These are phyloP conservation scores for Arthrobotrys sphaeroides DNA, from an alignment of 2,329 filamentous ascomycete genomes.

Conservation along the genomic window DNA sequence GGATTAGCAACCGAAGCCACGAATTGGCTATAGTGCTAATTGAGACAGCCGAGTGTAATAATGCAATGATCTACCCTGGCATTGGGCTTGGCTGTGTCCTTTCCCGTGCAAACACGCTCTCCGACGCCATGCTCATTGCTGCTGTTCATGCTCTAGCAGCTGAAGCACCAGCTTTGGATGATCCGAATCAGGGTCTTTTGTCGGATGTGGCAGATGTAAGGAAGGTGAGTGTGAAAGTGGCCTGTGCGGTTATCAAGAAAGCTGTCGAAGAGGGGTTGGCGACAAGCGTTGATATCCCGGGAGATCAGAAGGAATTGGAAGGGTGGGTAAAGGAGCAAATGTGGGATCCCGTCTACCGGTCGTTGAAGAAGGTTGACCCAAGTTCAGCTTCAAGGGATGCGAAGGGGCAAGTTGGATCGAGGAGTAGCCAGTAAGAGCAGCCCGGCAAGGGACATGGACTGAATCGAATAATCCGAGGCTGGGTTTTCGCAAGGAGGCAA, in stretches of 20 bases:
- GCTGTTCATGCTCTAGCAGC: conserved; percentile 77
- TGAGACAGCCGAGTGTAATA: conserved; percentile 79
- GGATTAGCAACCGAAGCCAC: conserved; percentile 58
- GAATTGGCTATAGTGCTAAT: conserved; percentile 57
- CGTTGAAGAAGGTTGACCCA: conserved; percentile 68
- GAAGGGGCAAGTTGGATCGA: conserved; percentile 67
- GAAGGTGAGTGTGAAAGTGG: conserved; percentile 79
- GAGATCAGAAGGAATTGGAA: conserved; percentile 67
- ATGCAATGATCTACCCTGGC: conserved; percentile 83
- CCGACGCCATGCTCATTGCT: conserved; percentile 81
- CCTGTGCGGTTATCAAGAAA: conserved; percentile 76
- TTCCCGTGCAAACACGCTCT: conserved; percentile 72
- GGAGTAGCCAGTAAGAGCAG: conserved; percentile 50
- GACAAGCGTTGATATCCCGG: conserved; percentile 72
- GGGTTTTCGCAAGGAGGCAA: neutral
- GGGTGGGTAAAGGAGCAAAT: conserved; percentile 81
- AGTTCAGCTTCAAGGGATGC: conserved; percentile 68
- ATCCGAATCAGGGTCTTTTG: conserved; percentile 73
- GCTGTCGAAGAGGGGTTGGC: conserved; percentile 76
- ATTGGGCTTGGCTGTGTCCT: conserved; percentile 84
- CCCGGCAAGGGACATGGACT: too few relatives aligned
- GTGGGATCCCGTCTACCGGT: conserved; percentile 78
- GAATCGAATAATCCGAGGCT: conserved; percentile 8
- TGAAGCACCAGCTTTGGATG: conserved; percentile 74
- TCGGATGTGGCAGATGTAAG: conserved; percentile 80